Evolutionary conservation across 208 protist genomes (phyloP).

Genomic region (Acanthamoeba pearcei): DNA sequence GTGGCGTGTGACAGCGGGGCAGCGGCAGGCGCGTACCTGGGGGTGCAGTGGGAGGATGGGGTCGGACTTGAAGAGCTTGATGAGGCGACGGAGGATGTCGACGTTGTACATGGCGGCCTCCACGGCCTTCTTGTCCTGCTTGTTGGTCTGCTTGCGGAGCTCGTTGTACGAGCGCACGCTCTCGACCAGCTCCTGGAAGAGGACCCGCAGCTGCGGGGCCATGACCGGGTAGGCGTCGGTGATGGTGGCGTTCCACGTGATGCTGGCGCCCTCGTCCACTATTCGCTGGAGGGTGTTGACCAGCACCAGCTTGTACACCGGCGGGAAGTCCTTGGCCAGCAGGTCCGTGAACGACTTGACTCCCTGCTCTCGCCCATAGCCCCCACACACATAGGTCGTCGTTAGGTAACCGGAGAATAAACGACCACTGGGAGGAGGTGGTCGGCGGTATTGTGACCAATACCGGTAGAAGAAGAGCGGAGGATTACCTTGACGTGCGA

Average conservation of each 20-base stretch:
- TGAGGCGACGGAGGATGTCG: not conserved
- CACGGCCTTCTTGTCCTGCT: conserved; percentile 38
- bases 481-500: conserved; percentile 72
- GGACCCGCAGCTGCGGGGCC: conserved; percentile 43
- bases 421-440: too few relatives aligned
- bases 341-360: not conserved
- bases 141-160: conserved; percentile 69
- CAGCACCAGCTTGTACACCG: conserved; percentile 79
- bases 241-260: conserved; percentile 79
- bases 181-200: conserved; percentile 77
- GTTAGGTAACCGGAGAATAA: too few relatives aligned
- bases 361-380: not conserved
- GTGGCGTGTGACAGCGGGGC: not conserved
- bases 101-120: not conserved
- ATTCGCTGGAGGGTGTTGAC: conserved; percentile 76
- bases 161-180: conserved; percentile 14
- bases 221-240: conserved; percentile 69
- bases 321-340: conserved; percentile 44
- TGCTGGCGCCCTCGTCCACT: conserved; percentile 59
- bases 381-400: not conserved
- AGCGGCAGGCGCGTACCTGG: not conserved
- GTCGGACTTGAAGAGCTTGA: conserved; percentile 54
- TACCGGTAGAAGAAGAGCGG: too few relatives aligned
- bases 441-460: too few relatives aligned
- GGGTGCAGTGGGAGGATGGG: not conserved